Evolutionary conservation across 345 rosid species (phyloP).

Genomic region (Moricandia moricandioides): DNA sequence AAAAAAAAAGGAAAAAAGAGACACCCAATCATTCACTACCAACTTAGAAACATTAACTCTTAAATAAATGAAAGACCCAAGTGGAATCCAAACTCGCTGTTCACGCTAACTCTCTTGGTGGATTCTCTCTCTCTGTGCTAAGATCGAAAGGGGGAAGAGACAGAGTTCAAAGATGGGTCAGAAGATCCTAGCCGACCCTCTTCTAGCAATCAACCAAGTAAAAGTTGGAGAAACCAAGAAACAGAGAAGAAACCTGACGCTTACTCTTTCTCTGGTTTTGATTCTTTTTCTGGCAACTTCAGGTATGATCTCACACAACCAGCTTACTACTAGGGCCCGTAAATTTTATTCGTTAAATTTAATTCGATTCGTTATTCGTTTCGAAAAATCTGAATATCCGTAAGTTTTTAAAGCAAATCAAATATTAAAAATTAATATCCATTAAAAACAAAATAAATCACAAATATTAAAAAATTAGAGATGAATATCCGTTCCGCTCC

Average conservation of each 20-base stretch:
- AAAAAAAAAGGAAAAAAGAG: no score
- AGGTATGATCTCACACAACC: slow-evolving; percentile 1
- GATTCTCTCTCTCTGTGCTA: neutral
- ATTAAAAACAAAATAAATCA: no score
- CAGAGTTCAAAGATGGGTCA: slow-evolving; percentile 17
- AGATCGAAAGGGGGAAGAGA: slow-evolving; percentile 1
- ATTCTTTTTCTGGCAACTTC: slow-evolving; percentile 21
- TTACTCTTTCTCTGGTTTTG: slow-evolving; percentile 16
- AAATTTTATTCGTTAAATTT: no score
- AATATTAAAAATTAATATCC: no score
- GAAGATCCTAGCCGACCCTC: slow-evolving; percentile 21
- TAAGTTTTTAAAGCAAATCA: no score
- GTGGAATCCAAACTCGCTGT: neutral
- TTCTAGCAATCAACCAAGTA: slow-evolving; percentile 8
- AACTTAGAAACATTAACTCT: neutral
- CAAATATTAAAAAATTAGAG: no score
- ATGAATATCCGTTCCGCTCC: no score
- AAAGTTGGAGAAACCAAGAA: slow-evolving; percentile 6
- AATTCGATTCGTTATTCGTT: no score
- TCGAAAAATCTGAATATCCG: no score
- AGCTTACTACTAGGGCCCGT: no score
- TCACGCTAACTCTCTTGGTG: neutral
- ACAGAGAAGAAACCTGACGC: slow-evolving; percentile 2
- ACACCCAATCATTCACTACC: no score
- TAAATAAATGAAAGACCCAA: neutral